These are phyloP conservation scores for Spathaspora sp. DNA, from an alignment of 805 yeast species.

Conservation along the genomic window DNA sequence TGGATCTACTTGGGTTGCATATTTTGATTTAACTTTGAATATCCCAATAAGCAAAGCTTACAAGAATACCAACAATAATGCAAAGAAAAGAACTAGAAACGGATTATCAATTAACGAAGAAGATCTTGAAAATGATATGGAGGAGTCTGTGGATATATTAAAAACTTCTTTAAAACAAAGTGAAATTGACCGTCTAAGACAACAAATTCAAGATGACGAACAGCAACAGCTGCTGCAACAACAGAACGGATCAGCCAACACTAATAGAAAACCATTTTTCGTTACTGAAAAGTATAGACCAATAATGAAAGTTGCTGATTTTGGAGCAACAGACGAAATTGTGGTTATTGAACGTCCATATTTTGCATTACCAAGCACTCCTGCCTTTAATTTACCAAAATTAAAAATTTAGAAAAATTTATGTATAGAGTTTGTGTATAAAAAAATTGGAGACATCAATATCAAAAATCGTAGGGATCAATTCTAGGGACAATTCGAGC, in stretches of 20 bases:
- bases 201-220: conserved; percentile 36
- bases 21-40: conserved; percentile 60
- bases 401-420: conserved; percentile 36
- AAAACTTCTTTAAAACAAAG: conserved; percentile 26
- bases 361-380: conserved; percentile 50
- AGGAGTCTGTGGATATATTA: conserved; percentile 22
- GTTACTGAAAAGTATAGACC: conserved; percentile 73
- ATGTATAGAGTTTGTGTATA: neutral
- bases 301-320: conserved; percentile 54
- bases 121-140: conserved; percentile 18
- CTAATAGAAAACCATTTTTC: conserved; percentile 55
- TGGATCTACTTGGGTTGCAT: conserved; percentile 80
- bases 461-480: neutral
- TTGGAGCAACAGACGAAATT: conserved; percentile 50
- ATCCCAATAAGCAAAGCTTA: conserved; percentile 42
- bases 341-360: conserved; percentile 76
- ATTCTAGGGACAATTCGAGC: conserved; percentile 47
- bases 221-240: conserved; percentile 11
- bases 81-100: conserved; percentile 42
- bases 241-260: conserved; percentile 16
- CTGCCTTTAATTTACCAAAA: conserved; percentile 65
- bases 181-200: conserved; percentile 32
- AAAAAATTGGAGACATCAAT: neutral
- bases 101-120: conserved; percentile 36
- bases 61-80: conserved; percentile 17